Evolutionary conservation across 106 monocot species (phyloP).

Genomic region (Alisma plantagoaquatica): DNA sequence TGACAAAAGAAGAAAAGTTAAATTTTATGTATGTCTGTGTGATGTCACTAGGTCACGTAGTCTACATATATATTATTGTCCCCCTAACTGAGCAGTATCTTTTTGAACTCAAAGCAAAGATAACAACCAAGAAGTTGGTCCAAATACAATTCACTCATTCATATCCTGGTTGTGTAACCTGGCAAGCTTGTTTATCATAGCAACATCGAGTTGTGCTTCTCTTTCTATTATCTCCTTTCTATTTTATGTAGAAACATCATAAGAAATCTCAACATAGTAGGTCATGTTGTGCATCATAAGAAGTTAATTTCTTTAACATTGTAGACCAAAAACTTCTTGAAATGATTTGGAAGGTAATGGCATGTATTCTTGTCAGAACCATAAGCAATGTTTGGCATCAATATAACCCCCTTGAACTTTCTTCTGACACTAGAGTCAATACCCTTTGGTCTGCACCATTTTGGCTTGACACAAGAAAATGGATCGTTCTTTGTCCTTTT

Average conservation of each 20-base stretch:
- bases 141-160: no score
- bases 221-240: no score
- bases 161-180: no score
- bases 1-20: no score
- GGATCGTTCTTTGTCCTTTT: neutral
- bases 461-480: neutral
- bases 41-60: no score
- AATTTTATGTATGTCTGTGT: no score
- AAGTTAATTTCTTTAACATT: neutral
- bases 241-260: neutral
- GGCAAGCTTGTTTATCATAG: neutral
- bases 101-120: no score
- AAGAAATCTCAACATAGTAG: neutral
- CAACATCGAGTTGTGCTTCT: neutral
- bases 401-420: neutral
- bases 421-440: neutral
- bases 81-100: no score
- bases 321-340: neutral
- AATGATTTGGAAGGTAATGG: neutral
- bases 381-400: neutral
- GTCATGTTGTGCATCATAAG: neutral
- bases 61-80: no score
- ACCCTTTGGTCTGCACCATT: neutral
- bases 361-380: neutral
- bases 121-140: no score